Evolutionary conservation across 1,139 yeast species (phyloP), one percentile per base, ranked within the genome.

Genomic region (Blastobotrys proliferans): DNA sequence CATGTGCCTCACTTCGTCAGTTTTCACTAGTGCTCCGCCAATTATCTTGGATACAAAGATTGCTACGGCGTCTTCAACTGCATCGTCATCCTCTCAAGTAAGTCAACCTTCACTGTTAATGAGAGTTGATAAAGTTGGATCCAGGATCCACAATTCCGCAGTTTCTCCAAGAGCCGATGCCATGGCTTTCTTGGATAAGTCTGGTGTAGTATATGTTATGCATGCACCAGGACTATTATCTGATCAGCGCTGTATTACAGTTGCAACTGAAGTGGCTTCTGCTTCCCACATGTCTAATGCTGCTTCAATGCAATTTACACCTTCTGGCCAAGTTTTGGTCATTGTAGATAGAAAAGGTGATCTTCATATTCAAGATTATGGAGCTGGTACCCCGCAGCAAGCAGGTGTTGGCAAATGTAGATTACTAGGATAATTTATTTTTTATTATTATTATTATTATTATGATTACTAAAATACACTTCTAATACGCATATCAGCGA

Each of bases 161-260:
- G 71, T 85, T 1, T 84, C 94, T 10, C 96, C 97, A 1, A 69
- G 95, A 18, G 90, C 92, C 16, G 95, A 87, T 59, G 83, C 94
- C 0, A 72, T 87, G 25, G 94, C 90, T 1, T 82, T 84, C 52
- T 64, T 87, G 27, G 92, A 83, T 58, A 77, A 84, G 50, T 80
- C 79, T 43, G 97, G 97, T 0, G 69, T 77, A 3, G 79, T 87
- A 0, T 85, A 76, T 53, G 70, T 88, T 40, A 77, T 86, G 60
- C 72, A 81, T 10, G 75, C 84, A 1, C 84, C 90, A 0, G 69
- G 58, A 6, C 47, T 53, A 51, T 40, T 46, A 19, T 34, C 69
- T 68, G 70, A 76, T 69, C 48, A 76, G 71, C 51, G 69, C 48
- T 70, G 86, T 44, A 76, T 84, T 5, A 84, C 84, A 1, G 67